Conservation (phyloP, 2,329 filamentous ascomycete species). For the Alternaria rosae region DNA sequence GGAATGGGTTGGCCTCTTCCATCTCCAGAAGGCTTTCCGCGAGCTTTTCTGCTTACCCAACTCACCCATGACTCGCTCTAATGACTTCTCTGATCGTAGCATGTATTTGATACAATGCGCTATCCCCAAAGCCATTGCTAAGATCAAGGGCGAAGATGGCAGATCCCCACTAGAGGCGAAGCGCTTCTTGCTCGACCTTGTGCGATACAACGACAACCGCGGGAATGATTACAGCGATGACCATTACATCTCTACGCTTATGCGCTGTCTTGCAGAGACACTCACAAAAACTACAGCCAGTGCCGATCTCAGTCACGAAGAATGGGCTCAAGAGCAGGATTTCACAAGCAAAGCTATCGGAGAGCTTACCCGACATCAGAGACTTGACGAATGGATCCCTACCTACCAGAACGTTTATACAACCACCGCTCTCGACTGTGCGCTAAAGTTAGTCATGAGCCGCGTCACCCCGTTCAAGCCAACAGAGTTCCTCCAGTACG, state of each 20-base stretch:
- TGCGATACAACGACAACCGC: conserved; percentile 94
- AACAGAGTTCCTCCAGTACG: conserved; percentile 68
- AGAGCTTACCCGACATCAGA: conserved; percentile 68
- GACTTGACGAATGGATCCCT: conserved; percentile 72
- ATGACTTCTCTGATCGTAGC: conserved; percentile 88
- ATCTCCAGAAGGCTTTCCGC: conserved; percentile 85
- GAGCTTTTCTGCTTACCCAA: conserved; percentile 86
- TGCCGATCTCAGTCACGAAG: conserved; percentile 53
- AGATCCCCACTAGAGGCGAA: conserved; percentile 81
- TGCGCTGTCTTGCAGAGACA: conserved; percentile 68
- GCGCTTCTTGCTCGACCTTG: conserved; percentile 83
- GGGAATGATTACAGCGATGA: conserved; percentile 90
- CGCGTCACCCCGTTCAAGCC: conserved; percentile 61
- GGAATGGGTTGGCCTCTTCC: conserved; percentile 80
- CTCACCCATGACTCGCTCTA: conserved; percentile 80
- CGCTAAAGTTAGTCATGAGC: conserved; percentile 62
- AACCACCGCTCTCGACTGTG: conserved; percentile 66
- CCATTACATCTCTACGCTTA: conserved; percentile 83
- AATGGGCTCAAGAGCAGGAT: conserved; percentile 60
- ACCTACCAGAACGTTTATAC: conserved; percentile 72
- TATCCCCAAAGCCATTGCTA: conserved; percentile 81
- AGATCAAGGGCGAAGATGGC: conserved; percentile 76
- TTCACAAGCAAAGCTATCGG: conserved; percentile 65
- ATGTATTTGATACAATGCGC: conserved; percentile 85
- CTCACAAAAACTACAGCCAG: conserved; percentile 51